phyloP scores from a whole-genome alignment of 2,329 filamentous ascomycete genomes.

The Aspergillus novoparasiticus region DNA sequence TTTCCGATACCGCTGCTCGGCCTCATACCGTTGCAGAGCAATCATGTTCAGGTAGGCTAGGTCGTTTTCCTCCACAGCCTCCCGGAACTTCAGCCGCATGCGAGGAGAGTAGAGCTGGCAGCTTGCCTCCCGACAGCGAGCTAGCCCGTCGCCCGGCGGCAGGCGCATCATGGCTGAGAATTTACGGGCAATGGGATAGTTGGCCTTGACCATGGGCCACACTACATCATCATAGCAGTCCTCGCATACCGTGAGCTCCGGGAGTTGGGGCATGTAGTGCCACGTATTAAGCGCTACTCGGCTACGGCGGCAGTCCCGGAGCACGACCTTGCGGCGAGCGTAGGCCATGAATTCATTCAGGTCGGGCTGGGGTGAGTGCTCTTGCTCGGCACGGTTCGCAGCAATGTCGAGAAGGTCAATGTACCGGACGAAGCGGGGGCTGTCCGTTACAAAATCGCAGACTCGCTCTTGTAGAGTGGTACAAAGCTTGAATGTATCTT shows the following conservation, averaged over 20 bases:
- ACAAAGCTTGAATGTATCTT: conserved; percentile 62
- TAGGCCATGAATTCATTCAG: conserved; percentile 65
- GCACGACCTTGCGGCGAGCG: conserved; percentile 59
- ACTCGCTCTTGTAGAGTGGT: conserved; percentile 53
- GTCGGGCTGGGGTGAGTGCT: conserved; percentile 48
- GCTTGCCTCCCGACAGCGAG: conserved; percentile 43
- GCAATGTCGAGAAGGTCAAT: conserved; percentile 59
- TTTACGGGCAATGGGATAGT: conserved; percentile 61
- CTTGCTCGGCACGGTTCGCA: conserved; percentile 44
- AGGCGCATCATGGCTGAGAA: conserved; percentile 65
- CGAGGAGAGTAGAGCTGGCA: conserved; percentile 81
- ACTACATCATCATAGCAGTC: conserved; percentile 83
- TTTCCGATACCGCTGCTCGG: conserved; percentile 62
- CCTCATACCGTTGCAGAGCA: conserved; percentile 59
- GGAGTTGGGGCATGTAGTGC: conserved; percentile 76
- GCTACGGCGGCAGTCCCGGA: conserved; percentile 68
- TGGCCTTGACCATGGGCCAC: conserved; percentile 63
- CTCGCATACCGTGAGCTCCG: conserved; percentile 80
- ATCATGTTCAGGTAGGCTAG: conserved; percentile 65
- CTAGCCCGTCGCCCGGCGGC: conserved; percentile 53
- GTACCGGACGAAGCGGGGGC: conserved; percentile 59
- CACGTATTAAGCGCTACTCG: conserved; percentile 67
- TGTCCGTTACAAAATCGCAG: conserved; percentile 71
- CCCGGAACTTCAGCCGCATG: conserved; percentile 74
- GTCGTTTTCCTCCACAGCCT: conserved; percentile 68